Conservation (phyloP, 257 asterid species). For the Solanum peruvianum region DNA sequence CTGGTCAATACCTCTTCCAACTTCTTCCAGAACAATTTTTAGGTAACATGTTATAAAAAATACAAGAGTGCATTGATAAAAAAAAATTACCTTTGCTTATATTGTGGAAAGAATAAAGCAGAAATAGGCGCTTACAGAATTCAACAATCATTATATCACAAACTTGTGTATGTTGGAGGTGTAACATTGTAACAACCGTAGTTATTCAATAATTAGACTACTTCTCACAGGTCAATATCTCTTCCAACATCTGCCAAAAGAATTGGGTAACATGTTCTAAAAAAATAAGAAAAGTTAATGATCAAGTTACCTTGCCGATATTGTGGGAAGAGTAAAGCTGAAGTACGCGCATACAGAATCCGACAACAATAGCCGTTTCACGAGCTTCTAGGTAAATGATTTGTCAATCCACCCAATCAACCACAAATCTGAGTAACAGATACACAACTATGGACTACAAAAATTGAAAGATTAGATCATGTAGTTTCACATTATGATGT, state of each 20-base stretch:
- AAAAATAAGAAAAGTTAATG: neutral
- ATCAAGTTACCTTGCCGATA: slow-evolving; percentile 70
- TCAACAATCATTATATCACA: slow-evolving; percentile 74
- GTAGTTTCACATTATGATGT: neutral
- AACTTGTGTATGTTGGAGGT: neutral
- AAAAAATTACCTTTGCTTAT: slow-evolving; percentile 58
- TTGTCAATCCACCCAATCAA: slow-evolving; percentile 94
- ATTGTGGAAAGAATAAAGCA: slow-evolving; percentile 77
- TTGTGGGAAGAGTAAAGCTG: slow-evolving; percentile 87
- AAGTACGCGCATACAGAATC: slow-evolving; percentile 81
- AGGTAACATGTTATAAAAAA: neutral
- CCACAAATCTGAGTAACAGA: slow-evolving; percentile 81
- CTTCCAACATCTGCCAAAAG: neutral
- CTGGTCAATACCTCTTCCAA: neutral
- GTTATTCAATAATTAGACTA: neutral
- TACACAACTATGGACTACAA: slow-evolving; percentile 68
- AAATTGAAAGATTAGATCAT: neutral
- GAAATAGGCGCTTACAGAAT: slow-evolving; percentile 74
- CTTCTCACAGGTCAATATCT: neutral
- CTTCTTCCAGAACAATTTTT: neutral
- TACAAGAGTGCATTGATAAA: neutral
- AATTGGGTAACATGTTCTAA: neutral
- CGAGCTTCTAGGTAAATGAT: slow-evolving; percentile 80
- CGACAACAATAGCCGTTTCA: slow-evolving; percentile 77
- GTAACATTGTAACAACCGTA: neutral